phyloP scores from a whole-genome alignment of 164 flowering plant species.

The Magnolia officinalis region DNA sequence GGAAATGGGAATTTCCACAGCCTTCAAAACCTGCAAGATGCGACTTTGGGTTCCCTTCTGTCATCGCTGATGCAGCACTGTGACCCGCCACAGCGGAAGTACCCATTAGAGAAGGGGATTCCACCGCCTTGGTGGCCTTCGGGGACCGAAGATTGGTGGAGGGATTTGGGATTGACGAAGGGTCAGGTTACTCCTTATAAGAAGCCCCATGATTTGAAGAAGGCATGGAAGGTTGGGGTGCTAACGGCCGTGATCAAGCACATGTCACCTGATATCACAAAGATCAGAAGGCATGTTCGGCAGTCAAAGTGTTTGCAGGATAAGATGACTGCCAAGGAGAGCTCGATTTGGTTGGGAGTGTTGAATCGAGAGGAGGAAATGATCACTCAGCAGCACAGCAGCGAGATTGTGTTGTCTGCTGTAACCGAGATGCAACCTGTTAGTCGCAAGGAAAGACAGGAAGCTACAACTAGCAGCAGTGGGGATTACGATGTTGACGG shows the following conservation, averaged over 20 bases:
- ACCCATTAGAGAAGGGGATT: slow-evolving; percentile 35
- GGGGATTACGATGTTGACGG: slow-evolving; percentile 75
- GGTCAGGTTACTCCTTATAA: slow-evolving; percentile 37
- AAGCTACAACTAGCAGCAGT: slow-evolving; percentile 32
- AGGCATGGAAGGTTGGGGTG: slow-evolving; percentile 46
- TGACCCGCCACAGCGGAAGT: slow-evolving; percentile 40
- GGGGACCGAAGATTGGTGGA: slow-evolving; percentile 41
- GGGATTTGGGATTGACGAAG: slow-evolving; percentile 24
- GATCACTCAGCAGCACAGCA: slow-evolving; percentile 43
- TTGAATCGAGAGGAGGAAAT: slow-evolving; percentile 68
- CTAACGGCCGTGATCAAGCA: slow-evolving; percentile 82
- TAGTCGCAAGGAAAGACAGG: slow-evolving; percentile 30
- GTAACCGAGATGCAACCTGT: slow-evolving; percentile 44
- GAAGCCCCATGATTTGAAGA: slow-evolving; percentile 50
- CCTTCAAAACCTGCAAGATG: slow-evolving; percentile 35
- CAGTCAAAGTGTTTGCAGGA: slow-evolving; percentile 82
- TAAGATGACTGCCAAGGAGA: slow-evolving; percentile 86
- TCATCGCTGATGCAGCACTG: slow-evolving; percentile 43
- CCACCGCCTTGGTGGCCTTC: slow-evolving; percentile 50
- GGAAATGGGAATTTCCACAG: slow-evolving; percentile 13
- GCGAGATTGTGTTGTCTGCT: slow-evolving; percentile 55
- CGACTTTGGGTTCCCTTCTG: slow-evolving; percentile 35
- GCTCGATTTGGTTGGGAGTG: slow-evolving; percentile 74
- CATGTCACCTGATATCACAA: slow-evolving; percentile 86
- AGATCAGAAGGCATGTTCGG: slow-evolving; percentile 66